Evolutionary conservation across 768 basidiomycete genomes (phyloP).

Genomic region (Mycena epipterygia): DNA sequence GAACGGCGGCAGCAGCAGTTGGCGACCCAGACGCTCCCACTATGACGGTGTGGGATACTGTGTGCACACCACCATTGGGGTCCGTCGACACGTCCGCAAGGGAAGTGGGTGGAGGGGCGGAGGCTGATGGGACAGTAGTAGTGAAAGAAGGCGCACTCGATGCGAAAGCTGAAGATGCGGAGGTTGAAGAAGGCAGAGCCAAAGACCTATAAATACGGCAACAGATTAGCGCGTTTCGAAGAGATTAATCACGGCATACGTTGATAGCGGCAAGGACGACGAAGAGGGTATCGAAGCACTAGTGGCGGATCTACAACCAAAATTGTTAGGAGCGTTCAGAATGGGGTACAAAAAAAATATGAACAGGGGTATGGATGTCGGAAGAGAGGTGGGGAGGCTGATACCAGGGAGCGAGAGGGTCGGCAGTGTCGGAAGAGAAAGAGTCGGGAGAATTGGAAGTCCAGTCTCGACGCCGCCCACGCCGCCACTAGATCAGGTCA

Average conservation of each 20-base stretch:
- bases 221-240: background rate
- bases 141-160: slow-evolving; percentile 25
- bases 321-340: background rate
- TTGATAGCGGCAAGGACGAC: background rate
- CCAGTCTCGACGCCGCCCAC: background rate
- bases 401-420: background rate
- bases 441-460: background rate
- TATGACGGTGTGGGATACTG: slow-evolving; percentile 46
- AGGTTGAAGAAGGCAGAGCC: background rate
- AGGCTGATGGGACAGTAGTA: background rate
- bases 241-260: background rate
- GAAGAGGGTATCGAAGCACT: background rate
- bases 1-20: slow-evolving; percentile 30
- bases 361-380: background rate
- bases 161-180: background rate
- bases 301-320: background rate
- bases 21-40: slow-evolving; percentile 44
- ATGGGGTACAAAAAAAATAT: background rate
- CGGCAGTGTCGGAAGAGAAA: slow-evolving; percentile 13
- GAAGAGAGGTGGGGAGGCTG: background rate
- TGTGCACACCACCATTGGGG: slow-evolving; percentile 45
- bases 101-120: slow-evolving; percentile 27
- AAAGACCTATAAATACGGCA: background rate
- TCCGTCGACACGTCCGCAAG: slow-evolving; percentile 34
- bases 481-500: background rate